Conservation (phyloP, 106 monocot species). For the Phalaenopsis equestris region DNA sequence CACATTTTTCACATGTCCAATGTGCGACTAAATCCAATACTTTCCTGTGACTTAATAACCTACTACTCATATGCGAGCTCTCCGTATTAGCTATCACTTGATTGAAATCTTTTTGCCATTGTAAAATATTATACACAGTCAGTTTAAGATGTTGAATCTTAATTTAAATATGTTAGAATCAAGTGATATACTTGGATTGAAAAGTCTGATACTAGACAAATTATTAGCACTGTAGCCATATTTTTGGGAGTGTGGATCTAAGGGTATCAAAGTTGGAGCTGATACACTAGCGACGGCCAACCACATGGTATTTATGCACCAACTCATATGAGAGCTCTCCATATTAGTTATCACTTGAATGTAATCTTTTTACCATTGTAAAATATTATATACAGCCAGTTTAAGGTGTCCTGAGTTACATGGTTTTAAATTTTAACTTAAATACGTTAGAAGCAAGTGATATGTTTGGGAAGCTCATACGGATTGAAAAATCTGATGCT, state of each 20-base stretch:
- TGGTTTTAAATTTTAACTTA: too few species aligned
- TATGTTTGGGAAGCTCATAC: not conserved
- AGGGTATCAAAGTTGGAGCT: not conserved
- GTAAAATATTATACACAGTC: not conserved
- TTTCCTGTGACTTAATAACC: not conserved
- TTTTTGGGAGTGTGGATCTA: not conserved
- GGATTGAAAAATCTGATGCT: not conserved
- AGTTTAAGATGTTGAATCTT: not conserved
- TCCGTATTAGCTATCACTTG: not conserved
- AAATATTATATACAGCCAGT: not conserved
- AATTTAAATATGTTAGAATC: not conserved
- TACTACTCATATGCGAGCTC: not conserved
- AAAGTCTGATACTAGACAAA: not conserved
- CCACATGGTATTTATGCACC: too few species aligned
- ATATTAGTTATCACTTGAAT: not conserved
- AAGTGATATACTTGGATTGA: not conserved
- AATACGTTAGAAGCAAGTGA: not conserved
- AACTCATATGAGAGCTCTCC: not conserved
- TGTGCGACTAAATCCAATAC: not conserved
- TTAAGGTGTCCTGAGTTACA: not conserved
- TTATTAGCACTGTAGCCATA: not conserved
- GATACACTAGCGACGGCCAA: not conserved
- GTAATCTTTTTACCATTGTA: not conserved
- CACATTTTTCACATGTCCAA: not conserved
- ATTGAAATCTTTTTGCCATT: not conserved